phyloP scores from a whole-genome alignment of 352 stramenopile genomes.

The Phytophthora pini region DNA sequence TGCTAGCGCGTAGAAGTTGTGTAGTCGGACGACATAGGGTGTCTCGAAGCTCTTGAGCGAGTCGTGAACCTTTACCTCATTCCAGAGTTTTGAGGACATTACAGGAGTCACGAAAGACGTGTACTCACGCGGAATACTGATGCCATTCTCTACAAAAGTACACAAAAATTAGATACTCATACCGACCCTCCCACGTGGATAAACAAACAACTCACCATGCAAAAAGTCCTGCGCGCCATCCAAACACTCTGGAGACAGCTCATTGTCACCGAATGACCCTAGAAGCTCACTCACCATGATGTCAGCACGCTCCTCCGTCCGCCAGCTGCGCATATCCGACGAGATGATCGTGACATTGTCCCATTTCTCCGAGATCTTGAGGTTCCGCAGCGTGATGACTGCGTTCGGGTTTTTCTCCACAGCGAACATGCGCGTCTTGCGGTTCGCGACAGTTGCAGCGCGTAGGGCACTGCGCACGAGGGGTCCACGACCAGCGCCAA shows the following conservation, averaged over 20 bases:
- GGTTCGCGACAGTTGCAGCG: conserved; percentile 68
- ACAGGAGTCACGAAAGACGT: conserved; percentile 96
- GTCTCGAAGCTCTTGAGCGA: conserved; percentile 93
- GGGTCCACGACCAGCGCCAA: conserved; percentile 96
- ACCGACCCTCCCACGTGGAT: neutral
- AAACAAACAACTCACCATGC: conserved; percentile 55
- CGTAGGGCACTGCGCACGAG: conserved; percentile 92
- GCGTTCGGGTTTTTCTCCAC: conserved; percentile 99
- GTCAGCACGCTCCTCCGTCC: conserved; percentile 85
- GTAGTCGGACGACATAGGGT: conserved; percentile 97
- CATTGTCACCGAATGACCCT: conserved; percentile 98
- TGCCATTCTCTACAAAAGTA: conserved; percentile 61
- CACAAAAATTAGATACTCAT: conserved; percentile 15
- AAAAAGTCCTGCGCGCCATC: conserved; percentile 95
- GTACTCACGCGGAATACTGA: conserved; percentile 93
- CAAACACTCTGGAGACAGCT: conserved; percentile 98
- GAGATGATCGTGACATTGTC: conserved; percentile 86
- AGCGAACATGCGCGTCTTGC: conserved; percentile 91
- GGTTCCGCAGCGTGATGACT: conserved; percentile 93
- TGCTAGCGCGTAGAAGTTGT: conserved; percentile 91
- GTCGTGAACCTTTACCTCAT: conserved; percentile 86
- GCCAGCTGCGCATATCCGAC: conserved; percentile 89
- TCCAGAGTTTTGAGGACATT: conserved; percentile 94
- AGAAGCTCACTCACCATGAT: conserved; percentile 97
- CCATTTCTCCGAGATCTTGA: conserved; percentile 89